phyloP scores from a whole-genome alignment of 257 asterid genomes.

The Primulina tabacum region DNA sequence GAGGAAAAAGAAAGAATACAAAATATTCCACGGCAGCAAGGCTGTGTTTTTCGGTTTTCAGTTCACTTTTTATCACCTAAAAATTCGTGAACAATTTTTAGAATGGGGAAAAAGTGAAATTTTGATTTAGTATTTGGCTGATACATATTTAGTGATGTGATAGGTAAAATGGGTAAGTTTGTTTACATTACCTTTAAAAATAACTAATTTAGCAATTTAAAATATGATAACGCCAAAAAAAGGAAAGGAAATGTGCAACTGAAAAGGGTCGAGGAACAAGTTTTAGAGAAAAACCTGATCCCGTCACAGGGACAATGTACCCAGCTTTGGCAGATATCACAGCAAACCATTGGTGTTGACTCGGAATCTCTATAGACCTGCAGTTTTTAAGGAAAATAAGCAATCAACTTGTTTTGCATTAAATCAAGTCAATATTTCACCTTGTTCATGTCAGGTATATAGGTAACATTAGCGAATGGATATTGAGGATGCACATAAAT shows the following conservation, averaged over 20 bases:
- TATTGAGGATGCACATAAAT: neutral
- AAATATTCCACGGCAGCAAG: too few species aligned
- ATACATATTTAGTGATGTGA: neutral
- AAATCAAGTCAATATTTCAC: conserved; percentile 13
- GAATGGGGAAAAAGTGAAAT: neutral
- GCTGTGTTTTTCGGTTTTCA: neutral
- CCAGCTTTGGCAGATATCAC: conserved; percentile 96
- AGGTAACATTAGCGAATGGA: conserved; percentile 7
- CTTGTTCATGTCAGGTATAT: conserved; percentile 20
- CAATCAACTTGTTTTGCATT: conserved; percentile 27
- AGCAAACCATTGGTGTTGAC: conserved; percentile 98
- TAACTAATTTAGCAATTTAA: too few species aligned
- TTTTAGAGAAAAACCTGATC: conserved; percentile 58
- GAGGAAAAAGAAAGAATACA: too few species aligned
- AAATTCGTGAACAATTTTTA: too few species aligned
- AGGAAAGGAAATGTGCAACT: neutral
- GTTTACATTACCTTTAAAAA: neutral
- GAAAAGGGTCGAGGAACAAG: conserved; percentile 16
- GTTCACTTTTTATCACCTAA: neutral
- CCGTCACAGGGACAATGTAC: conserved; percentile 97
- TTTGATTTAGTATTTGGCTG: neutral
- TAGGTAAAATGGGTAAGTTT: neutral
- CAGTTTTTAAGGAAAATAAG: conserved; percentile 23
- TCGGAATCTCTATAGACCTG: conserved; percentile 99
- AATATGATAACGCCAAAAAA: neutral